Evolutionary conservation across 345 rosid genomes (phyloP), one percentile per base, ranked within the genome.

Genomic region (Eucalyptus albens): DNA sequence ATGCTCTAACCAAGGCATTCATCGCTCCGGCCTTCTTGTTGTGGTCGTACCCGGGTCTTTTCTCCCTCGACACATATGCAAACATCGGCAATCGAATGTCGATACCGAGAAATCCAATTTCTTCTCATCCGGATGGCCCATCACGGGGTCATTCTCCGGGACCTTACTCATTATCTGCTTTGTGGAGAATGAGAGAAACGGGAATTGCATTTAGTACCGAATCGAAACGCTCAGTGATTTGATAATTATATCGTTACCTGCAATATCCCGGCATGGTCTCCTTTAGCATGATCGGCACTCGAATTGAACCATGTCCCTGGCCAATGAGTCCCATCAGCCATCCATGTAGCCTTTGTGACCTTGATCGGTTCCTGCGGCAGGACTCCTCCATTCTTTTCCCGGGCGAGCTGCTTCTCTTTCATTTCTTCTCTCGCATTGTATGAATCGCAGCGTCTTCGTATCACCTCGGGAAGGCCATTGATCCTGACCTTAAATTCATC

Each of bases 311-410:
- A 97, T 0, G 99, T 96, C 8, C 99, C 99, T 21, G 99, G 99
- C 99, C 99, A 97, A 69, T 96, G 99, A 4, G 99, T 97, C 15
- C 99, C 99, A 87, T 97, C 98, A 67, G 99, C 99, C 99, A 97
- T 97, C 99, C 99, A 97, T 6, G 99, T 97, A 67, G 99, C 99
- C 88, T 94, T 92, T 5, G 90, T 90, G 17, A 94, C 93, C 14
- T 89, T 80, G 86, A 93, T 90, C 5, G 94, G 95, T 60, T 95
- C 97, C 1, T 91, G 89, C 1, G 96, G 94, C 91, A 93, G 86
- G 26, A 65, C 90, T 21, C 96, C 97, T 11, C 95, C 96, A 33
- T 96, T 94, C 89, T 95, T 93, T 69, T 96, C 98, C 88, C 93
- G 86, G 3, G 95, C 96, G 0, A 92, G 53, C 50, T 92, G 90